Evolutionary conservation across 257 asterid species (phyloP).

Genomic region (Schizonepeta tenuifolia): DNA sequence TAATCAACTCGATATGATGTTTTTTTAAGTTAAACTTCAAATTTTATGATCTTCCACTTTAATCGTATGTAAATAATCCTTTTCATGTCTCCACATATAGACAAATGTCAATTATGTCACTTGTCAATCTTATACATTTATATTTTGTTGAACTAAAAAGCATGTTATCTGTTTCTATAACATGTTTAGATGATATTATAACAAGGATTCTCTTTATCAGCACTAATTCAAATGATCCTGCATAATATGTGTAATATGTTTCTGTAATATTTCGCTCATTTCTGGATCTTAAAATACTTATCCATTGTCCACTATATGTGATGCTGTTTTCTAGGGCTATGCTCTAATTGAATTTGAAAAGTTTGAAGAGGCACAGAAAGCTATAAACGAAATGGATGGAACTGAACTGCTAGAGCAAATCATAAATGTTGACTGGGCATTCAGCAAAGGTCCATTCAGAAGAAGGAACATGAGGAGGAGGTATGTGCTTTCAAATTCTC

Average conservation of each 20-base stretch:
- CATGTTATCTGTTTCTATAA: background rate
- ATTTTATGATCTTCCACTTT: conserved; percentile 3
- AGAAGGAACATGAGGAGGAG: conserved; percentile 84
- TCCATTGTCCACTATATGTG: too few relatives aligned
- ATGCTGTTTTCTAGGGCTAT: conserved; percentile 43
- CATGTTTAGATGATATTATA: conserved; percentile 1
- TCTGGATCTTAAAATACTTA: too few relatives aligned
- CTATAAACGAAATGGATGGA: conserved; percentile 76
- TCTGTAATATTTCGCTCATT: too few relatives aligned
- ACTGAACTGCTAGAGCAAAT: conserved; percentile 65
- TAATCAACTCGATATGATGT: background rate
- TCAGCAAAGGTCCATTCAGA: conserved; percentile 92
- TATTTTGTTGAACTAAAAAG: background rate
- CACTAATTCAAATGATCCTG: background rate
- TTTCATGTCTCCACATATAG: background rate
- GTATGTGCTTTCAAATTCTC: conserved; percentile 41
- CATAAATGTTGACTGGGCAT: conserved; percentile 92
- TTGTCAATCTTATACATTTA: background rate
- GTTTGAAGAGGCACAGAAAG: conserved; percentile 81
- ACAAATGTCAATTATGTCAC: background rate
- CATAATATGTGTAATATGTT: too few relatives aligned
- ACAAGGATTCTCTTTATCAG: conserved; percentile 13
- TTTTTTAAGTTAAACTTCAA: background rate
- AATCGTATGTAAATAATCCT: background rate
- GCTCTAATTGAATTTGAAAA: conserved; percentile 78